phyloP scores from a whole-genome alignment of 2,329 filamentous ascomycete species.

The Botrytis tulipae region DNA sequence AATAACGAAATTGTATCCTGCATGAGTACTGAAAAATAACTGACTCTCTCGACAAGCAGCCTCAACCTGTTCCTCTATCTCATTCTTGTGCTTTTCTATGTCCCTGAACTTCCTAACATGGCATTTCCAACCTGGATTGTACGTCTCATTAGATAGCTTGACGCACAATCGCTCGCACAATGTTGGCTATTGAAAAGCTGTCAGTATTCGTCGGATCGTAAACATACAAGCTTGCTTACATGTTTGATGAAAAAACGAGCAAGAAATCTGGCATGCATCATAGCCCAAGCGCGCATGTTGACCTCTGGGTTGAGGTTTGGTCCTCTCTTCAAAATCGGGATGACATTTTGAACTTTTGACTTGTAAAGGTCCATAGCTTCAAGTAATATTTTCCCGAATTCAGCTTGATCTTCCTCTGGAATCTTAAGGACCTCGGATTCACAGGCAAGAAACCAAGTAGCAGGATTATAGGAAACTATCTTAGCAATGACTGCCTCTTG shows the following conservation, averaged over 20 bases:
- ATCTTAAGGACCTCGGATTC: not conserved
- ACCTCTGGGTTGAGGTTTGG: not conserved
- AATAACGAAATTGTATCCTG: not conserved
- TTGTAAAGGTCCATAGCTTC: not conserved
- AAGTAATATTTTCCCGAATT: not conserved
- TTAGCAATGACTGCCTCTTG: not conserved
- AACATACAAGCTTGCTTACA: not conserved
- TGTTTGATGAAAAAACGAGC: constrained; percentile 12
- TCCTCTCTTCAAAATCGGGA: not conserved
- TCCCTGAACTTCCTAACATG: not conserved
- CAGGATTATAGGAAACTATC: not conserved
- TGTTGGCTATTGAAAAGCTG: not conserved
- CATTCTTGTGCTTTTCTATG: not conserved
- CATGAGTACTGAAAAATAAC: not conserved
- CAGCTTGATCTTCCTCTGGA: not conserved
- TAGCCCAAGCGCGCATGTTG: not conserved
- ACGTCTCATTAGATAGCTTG: not conserved
- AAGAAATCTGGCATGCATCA: not conserved
- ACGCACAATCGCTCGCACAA: constrained; percentile 4
- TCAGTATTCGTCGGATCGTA: not conserved
- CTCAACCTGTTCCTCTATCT: not conserved
- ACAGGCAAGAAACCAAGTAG: not conserved
- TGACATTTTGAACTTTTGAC: not conserved
- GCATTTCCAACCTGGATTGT: not conserved
- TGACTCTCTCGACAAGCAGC: not conserved